Conservation (phyloP, 257 asterid species). For the Striga asiatica region DNA sequence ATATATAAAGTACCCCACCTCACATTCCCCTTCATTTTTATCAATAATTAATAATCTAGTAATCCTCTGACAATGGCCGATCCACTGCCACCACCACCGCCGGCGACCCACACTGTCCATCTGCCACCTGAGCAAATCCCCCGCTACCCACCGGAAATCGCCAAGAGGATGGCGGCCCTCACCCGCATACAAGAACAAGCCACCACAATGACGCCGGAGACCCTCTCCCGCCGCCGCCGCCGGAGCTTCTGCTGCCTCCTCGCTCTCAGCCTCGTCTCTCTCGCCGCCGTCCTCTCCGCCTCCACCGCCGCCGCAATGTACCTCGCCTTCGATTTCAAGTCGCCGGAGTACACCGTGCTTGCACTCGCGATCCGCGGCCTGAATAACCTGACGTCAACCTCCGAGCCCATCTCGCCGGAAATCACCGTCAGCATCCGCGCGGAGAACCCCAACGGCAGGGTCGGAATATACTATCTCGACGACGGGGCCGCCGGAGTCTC, state of each 20-base stretch:
- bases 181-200: too few species aligned
- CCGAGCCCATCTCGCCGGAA: constrained; percentile 23
- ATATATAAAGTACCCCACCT: too few species aligned
- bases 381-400: constrained; percentile 36
- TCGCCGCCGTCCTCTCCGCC: constrained; percentile 24
- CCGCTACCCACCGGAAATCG: too few species aligned
- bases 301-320: constrained; percentile 36
- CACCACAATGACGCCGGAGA: too few species aligned
- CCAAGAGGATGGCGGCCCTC: too few species aligned
- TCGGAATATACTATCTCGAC: constrained; percentile 30
- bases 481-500: constrained; percentile 24
- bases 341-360: constrained; percentile 29
- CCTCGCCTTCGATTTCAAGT: constrained; percentile 38
- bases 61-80: too few species aligned
- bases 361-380: constrained; percentile 20
- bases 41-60: too few species aligned
- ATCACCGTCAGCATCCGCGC: constrained; percentile 38
- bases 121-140: too few species aligned
- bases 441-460: constrained; percentile 34
- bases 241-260: constrained; percentile 23
- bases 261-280: constrained; percentile 21
- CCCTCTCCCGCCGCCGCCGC: too few species aligned
- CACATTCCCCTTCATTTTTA: too few species aligned
- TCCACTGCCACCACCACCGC: too few species aligned
- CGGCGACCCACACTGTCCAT: too few species aligned